Evolutionary conservation across 2,329 filamentous ascomycete genomes (phyloP).

Genomic region (Akanthomyces uredinophilus): DNA sequence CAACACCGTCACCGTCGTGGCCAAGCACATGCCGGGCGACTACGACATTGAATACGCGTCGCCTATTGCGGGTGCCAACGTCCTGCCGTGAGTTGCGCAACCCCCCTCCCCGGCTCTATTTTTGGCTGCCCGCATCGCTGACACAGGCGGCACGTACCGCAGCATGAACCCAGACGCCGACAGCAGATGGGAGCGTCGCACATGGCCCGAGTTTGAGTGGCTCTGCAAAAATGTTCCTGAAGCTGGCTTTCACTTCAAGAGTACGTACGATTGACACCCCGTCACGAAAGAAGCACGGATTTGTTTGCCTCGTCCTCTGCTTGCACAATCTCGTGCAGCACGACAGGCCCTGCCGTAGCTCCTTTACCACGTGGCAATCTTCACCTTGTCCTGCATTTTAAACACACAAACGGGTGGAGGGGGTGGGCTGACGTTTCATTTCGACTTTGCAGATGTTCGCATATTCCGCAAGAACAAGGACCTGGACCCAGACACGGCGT

Average conservation of each 20-base stretch:
- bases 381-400: neutral
- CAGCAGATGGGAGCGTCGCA: conserved; percentile 56
- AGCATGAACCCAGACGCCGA: conserved; percentile 41
- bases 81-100: conserved; percentile 55
- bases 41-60: conserved; percentile 88
- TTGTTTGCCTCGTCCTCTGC: neutral
- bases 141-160: neutral
- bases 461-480: conserved; percentile 60
- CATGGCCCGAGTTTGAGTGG: conserved; percentile 58
- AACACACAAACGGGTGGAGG: too few relatives aligned
- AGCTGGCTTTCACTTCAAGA: conserved; percentile 75
- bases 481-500: conserved; percentile 26
- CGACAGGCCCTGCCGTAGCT: neutral
- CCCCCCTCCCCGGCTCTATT: too few relatives aligned
- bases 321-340: neutral
- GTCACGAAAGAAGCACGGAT: neutral
- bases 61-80: conserved; percentile 83
- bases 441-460: conserved; percentile 35
- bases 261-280: conserved; percentile 30
- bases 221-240: conserved; percentile 63
- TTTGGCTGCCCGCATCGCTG: neutral
- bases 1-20: conserved; percentile 61
- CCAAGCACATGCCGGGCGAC: conserved; percentile 91
- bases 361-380: conserved; percentile 1
- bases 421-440: neutral